Evolutionary conservation across 192 early-diverging fungal genomes (phyloP), one percentile per base, ranked within the genome.

Genomic region (Umbelopsis sp.): DNA sequence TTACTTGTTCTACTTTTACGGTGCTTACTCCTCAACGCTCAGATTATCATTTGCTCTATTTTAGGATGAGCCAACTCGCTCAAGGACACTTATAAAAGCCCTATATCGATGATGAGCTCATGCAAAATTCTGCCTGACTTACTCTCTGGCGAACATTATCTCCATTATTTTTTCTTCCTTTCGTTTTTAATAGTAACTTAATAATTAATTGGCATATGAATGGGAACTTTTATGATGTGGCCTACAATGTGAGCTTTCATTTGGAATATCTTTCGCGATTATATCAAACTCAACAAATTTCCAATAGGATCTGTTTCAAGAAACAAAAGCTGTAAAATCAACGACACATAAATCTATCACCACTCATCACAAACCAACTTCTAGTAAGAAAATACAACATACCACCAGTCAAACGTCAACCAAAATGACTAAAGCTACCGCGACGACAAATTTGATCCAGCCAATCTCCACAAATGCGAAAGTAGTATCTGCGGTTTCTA

Each of bases 11-110:
- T 62, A 41, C 38, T 62, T 29, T 62, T 32, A 34, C 56, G 20
- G 14, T n/a, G 56, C 10, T 34, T 62, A 62, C 56, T 62, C 56
- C 56, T 62, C 56, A 62, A 11, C 31, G 31, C 31, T 62, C 17
- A 20, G 31, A 32, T 32, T 34, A 62, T 62, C 56, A 62, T 62
- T 62, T 62, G 56, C 56, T 22, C 56, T 62, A 62, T 62, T 62
- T 62, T 62, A 62, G 56, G 56, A 62, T 62, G 31, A 29, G 56
- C 31, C 17, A 14, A 29, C 56, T 62, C 2, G 56, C 26, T 62
- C 1, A 17, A 29, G 20, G 56, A 62, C 26, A 62, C 26, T 26
- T 62, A 62, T 62, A 62, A 62, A 62, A 62, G 12, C 56, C 56
- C 47, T 6, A 7, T 6, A 20, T 17, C 20, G n/a, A 21, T 17